These are phyloP conservation scores for Colletotrichum karsti DNA, from an alignment of 2,329 filamentous ascomycete genomes.

Conservation along the genomic window DNA sequence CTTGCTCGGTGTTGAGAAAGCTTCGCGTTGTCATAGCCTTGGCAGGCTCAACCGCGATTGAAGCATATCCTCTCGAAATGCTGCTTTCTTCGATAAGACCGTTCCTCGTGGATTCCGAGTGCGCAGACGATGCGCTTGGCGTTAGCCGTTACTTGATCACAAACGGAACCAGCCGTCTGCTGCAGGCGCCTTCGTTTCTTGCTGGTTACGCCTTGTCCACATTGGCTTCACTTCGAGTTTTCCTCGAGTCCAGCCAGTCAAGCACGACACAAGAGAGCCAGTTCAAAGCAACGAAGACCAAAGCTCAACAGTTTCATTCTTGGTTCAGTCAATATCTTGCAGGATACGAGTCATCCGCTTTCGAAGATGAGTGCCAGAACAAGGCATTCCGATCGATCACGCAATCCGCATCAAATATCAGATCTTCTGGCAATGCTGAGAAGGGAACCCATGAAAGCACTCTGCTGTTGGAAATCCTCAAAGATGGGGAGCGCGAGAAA, in stretches of 20 bases:
- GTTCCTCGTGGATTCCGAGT: conserved; percentile 84
- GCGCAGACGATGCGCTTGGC: conserved; percentile 89
- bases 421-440: conserved; percentile 73
- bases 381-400: conserved; percentile 74
- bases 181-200: conserved; percentile 75
- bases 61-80: conserved; percentile 90
- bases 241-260: conserved; percentile 77
- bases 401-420: conserved; percentile 72
- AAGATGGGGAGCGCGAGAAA: conserved; percentile 70
- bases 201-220: conserved; percentile 83
- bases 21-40: conserved; percentile 83
- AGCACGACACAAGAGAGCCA: conserved; percentile 88
- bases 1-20: conserved; percentile 86
- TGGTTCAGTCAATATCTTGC: conserved; percentile 81
- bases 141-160: conserved; percentile 85
- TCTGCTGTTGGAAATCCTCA: conserved; percentile 80
- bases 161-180: conserved; percentile 72
- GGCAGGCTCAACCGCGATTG: conserved; percentile 75
- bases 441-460: conserved; percentile 79
- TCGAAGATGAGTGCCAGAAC: conserved; percentile 56
- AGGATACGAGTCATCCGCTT: conserved; percentile 64
- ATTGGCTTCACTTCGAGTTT: conserved; percentile 79
- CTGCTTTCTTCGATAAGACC: conserved; percentile 81
- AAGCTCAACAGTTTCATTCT: conserved; percentile 76
- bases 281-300: conserved; percentile 78